Percentiles rank a stretch among this genome's conserved stretches.
Evolutionary conservation across 371 early-diverging fungal species (phyloP).

Genomic region (Gilbertella persicaria): DNA sequence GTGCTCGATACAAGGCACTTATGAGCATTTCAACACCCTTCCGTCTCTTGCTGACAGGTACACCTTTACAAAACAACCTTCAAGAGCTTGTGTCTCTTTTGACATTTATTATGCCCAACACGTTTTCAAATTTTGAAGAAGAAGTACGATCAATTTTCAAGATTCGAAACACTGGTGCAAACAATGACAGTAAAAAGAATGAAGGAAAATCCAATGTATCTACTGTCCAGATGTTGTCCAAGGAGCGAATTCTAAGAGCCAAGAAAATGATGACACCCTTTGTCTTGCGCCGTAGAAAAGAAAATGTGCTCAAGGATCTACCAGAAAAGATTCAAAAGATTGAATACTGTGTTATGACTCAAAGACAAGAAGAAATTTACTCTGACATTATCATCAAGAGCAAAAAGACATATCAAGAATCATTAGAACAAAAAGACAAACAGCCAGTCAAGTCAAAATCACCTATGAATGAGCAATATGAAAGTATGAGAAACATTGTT

Average conservation of each 20-base stretch:
- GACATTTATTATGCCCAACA: constrained; percentile 91
- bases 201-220: constrained; percentile 6
- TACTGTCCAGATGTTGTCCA: constrained; percentile 50
- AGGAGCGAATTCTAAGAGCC: constrained; percentile 66
- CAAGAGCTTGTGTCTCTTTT: constrained; percentile 81
- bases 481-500: constrained; percentile 61
- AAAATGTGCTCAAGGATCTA: constrained; percentile 68
- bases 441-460: constrained; percentile 11
- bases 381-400: constrained; percentile 41
- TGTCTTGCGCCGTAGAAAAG: constrained; percentile 74
- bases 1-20: constrained; percentile 79
- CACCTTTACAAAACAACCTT: constrained; percentile 90
- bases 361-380: constrained; percentile 46
- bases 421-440: constrained; percentile 16
- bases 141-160: constrained; percentile 56
- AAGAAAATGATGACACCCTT: constrained; percentile 82
- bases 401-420: constrained; percentile 24
- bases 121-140: constrained; percentile 71
- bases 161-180: constrained; percentile 30
- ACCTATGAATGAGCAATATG: constrained; percentile 23
- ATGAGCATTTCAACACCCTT: constrained; percentile 62
- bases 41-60: constrained; percentile 76
- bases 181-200: constrained; percentile 28
- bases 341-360: constrained; percentile 49
- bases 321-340: constrained; percentile 61